phyloP scores from a whole-genome alignment of 257 asterid genomes.

The Capsicum baccatum region DNA sequence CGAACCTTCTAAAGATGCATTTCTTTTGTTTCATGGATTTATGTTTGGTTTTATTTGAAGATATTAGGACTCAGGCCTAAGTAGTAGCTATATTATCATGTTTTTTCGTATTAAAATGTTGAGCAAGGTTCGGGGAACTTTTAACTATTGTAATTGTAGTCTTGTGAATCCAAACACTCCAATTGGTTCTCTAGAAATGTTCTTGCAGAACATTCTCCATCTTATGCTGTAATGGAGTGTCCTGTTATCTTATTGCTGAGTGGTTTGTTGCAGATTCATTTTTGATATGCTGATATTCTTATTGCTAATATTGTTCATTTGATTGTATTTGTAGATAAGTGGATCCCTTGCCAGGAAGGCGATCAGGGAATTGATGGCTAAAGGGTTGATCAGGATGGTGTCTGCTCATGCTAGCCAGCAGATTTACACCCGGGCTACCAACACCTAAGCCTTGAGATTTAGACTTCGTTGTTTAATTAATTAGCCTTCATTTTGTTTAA shows the following conservation, averaged over 20 bases:
- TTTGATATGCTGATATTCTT: background rate
- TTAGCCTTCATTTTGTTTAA: background rate
- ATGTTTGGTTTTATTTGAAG: background rate
- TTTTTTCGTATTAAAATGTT: too few species aligned
- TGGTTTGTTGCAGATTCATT: background rate
- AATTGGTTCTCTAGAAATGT: background rate
- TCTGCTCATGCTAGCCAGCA: constrained; percentile 38
- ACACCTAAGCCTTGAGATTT: constrained; percentile 9
- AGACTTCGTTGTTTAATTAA: background rate
- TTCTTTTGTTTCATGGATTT: background rate
- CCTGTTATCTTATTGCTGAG: background rate
- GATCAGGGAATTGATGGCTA: constrained; percentile 31
- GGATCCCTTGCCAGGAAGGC: constrained; percentile 41
- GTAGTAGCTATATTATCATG: background rate
- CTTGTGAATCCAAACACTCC: too few species aligned
- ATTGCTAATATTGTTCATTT: background rate
- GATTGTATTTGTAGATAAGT: constrained; percentile 24
- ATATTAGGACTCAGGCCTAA: background rate
- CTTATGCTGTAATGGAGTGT: background rate
- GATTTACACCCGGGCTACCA: constrained; percentile 37
- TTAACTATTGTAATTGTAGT: too few species aligned
- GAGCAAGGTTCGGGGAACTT: too few species aligned
- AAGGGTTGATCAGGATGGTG: constrained; percentile 38
- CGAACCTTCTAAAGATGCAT: background rate
- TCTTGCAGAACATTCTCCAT: background rate